Evolutionary conservation across 805 yeast genomes (phyloP).

Genomic region (Metschnikowia vanudenii): DNA sequence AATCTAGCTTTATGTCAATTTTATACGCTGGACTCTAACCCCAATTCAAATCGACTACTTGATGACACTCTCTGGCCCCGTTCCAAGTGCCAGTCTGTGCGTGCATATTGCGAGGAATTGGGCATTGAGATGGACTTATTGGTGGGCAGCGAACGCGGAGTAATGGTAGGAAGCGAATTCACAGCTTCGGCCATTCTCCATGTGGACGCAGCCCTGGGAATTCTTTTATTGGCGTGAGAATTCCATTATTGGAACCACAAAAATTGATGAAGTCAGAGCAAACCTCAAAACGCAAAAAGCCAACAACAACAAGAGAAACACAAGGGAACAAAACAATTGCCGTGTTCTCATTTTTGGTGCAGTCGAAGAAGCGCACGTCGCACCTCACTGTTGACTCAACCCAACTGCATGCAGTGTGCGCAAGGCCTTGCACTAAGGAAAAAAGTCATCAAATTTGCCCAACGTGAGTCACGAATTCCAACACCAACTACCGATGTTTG

Average conservation of each 20-base stretch:
- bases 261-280: too few relatives aligned
- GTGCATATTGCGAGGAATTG: slow-evolving; percentile 48
- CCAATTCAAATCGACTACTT: too few relatives aligned
- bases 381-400: not conserved
- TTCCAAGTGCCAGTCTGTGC: slow-evolving; percentile 26
- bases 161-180: slow-evolving; percentile 44
- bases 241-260: too few relatives aligned
- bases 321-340: too few relatives aligned
- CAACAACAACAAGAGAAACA: too few relatives aligned
- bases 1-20: too few relatives aligned
- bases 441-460: slow-evolving; percentile 1
- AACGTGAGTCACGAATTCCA: slow-evolving; percentile 2
- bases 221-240: slow-evolving; percentile 31
- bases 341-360: too few relatives aligned
- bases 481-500: slow-evolving; percentile 19
- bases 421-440: not conserved
- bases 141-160: slow-evolving; percentile 19
- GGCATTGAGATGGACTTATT: slow-evolving; percentile 47
- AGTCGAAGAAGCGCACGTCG: not conserved
- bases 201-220: slow-evolving; percentile 41
- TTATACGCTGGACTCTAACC: too few relatives aligned
- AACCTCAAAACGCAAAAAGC: too few relatives aligned
- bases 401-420: slow-evolving; percentile 5
- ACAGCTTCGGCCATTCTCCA: slow-evolving; percentile 45
- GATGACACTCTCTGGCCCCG: slow-evolving; percentile 16